A percentile compares a stretch with the other conserved stretches of the same genome.
phyloP scores from a whole-genome alignment of 2,329 filamentous ascomycete species.

The Lithohypha guttulata region DNA sequence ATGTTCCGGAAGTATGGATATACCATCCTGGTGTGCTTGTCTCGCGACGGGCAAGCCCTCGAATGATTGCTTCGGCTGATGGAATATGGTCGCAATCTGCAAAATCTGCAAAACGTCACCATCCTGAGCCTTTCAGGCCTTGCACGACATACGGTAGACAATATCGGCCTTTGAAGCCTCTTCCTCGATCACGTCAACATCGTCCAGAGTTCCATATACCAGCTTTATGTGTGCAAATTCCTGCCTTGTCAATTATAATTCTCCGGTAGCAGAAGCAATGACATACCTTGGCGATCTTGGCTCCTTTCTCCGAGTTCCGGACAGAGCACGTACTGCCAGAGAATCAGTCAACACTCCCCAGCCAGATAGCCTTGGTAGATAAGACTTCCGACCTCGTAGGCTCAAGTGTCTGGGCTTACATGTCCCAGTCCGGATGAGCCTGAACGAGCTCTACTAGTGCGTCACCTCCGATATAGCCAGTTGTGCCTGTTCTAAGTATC shows the following conservation, averaged over 20 bases:
- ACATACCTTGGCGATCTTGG: constrained; percentile 29
- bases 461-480: constrained; percentile 46
- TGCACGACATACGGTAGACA: constrained; percentile 30
- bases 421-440: constrained; percentile 38
- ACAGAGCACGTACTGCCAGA: constrained; percentile 35
- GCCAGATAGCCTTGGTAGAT: too few species aligned
- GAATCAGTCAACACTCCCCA: too few species aligned
- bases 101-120: constrained; percentile 15
- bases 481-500: constrained; percentile 32
- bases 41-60: constrained; percentile 25
- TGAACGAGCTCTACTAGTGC: constrained; percentile 36
- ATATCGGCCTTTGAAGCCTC: constrained; percentile 39
- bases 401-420: too few species aligned
- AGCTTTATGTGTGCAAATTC: constrained; percentile 33
- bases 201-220: constrained; percentile 35
- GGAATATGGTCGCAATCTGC: constrained; percentile 34
- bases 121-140: not conserved
- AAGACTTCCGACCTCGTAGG: too few species aligned
- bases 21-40: constrained; percentile 28
- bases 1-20: constrained; percentile 37
- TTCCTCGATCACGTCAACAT: constrained; percentile 28
- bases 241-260: too few species aligned
- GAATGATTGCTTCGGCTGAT: constrained; percentile 32
- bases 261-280: too few species aligned
- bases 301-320: constrained; percentile 34